These are phyloP conservation scores for Solanum hybrid DNA, from an alignment of 305 asterid species.

Conservation along the genomic window DNA sequence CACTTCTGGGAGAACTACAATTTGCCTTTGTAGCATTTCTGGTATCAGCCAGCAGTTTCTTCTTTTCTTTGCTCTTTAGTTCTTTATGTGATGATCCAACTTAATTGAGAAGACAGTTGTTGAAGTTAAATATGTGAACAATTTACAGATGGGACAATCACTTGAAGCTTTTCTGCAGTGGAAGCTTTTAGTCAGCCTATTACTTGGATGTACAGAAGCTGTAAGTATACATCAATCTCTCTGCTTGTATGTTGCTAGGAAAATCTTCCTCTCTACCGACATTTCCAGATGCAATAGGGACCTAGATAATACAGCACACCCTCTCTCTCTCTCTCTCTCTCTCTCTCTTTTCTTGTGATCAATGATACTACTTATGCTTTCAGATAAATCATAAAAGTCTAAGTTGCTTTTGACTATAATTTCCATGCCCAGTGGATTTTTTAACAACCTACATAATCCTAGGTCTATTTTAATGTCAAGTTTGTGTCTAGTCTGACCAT, in stretches of 20 bases:
- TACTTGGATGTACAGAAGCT: conserved; percentile 80
- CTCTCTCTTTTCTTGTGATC: neutral
- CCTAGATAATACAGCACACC: neutral
- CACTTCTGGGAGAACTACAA: conserved; percentile 81
- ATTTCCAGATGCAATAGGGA: neutral
- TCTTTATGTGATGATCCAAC: neutral
- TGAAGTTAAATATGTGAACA: conserved; percentile 6
- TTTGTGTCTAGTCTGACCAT: neutral
- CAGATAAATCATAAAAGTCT: neutral
- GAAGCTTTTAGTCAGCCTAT: conserved; percentile 67
- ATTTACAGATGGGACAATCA: conserved; percentile 92
- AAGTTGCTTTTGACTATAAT: neutral
- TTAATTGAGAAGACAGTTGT: conserved; percentile 3
- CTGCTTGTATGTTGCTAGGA: neutral
- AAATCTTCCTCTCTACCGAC: neutral
- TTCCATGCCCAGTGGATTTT: neutral
- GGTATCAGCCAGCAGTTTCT: conserved; percentile 34
- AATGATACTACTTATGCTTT: neutral
- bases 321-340: neutral
- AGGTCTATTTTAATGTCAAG: neutral
- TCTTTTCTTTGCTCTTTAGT: neutral
- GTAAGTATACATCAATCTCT: conserved; percentile 37
- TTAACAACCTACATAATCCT: neutral
- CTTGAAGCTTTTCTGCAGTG: conserved; percentile 91
- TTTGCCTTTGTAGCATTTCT: conserved; percentile 84